A percentile compares a stretch with the other conserved stretches of the same genome.
These are phyloP conservation scores for Barnettozyma salicaria DNA, from an alignment of 805 yeast species.

Conservation along the genomic window DNA sequence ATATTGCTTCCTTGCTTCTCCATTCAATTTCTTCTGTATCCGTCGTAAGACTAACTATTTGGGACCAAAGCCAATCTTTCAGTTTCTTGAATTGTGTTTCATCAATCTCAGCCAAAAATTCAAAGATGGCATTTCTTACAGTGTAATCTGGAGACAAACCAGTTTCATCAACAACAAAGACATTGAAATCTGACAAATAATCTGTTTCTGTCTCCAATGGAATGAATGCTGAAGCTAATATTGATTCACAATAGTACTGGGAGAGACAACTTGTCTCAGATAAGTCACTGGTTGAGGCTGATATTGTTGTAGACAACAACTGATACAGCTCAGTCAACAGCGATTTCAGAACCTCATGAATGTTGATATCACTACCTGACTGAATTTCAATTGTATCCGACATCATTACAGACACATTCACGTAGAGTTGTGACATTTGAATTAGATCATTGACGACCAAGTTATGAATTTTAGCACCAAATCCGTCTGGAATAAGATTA, in stretches of 20 bases:
- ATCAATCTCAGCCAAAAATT: conserved; percentile 46
- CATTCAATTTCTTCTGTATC: conserved; percentile 26
- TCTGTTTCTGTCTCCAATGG: conserved; percentile 33
- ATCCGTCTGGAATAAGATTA: conserved; percentile 15
- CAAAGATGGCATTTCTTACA: conserved; percentile 57
- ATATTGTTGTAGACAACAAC: conserved; percentile 25
- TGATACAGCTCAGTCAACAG: conserved; percentile 31
- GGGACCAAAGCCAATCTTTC: conserved; percentile 4
- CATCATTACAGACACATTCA: conserved; percentile 13
- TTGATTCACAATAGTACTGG: conserved; percentile 14
- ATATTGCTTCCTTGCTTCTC: conserved; percentile 42
- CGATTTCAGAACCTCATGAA: conserved; percentile 16
- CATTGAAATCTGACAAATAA: conserved; percentile 61
- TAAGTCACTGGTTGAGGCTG: conserved; percentile 4
- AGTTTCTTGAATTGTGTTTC: conserved; percentile 31
- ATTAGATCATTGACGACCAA: conserved; percentile 14
- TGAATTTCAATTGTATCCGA: conserved; percentile 2
- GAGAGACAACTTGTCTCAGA: conserved; percentile 2
- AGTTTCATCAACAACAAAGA: conserved; percentile 65
- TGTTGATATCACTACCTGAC: conserved; percentile 16
- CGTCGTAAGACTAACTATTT: background rate
- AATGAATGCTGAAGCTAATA: conserved; percentile 14
- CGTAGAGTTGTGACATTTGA: conserved; percentile 11
- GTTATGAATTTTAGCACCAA: conserved; percentile 7
- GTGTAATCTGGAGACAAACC: conserved; percentile 53